Conservation (phyloP, 2,329 filamentous ascomycete species). For the Fusarium coicis region DNA sequence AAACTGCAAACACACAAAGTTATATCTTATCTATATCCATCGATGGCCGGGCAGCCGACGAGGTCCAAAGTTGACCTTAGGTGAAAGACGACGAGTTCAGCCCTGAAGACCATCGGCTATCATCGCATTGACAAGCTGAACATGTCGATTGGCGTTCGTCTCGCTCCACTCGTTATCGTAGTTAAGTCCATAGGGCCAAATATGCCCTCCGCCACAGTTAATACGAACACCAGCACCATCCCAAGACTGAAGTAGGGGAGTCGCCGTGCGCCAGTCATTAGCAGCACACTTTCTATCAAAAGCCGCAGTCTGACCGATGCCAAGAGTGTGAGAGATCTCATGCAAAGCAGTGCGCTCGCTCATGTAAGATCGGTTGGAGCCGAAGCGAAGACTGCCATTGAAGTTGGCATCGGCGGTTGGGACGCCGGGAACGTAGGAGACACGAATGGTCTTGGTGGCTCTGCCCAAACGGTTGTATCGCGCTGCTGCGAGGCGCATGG, state of each 20-base stretch:
- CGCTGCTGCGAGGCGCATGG: conserved; percentile 54
- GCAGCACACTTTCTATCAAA: conserved; percentile 54
- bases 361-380: conserved; percentile 58
- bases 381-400: conserved; percentile 60
- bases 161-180: conserved; percentile 59
- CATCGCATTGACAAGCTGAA: conserved; percentile 58
- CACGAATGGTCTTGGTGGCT: conserved; percentile 53
- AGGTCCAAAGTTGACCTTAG: neutral
- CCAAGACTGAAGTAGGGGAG: conserved; percentile 53
- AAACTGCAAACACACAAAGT: neutral
- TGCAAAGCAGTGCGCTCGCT: conserved; percentile 60
- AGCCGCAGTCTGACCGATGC: conserved; percentile 56
- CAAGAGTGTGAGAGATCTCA: conserved; percentile 60
- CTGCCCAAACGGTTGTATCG: conserved; percentile 52
- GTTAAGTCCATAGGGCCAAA: conserved; percentile 57
- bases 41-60: neutral
- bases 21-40: neutral
- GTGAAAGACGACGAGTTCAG: neutral
- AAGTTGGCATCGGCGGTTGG: conserved; percentile 58
- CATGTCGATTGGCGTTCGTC: conserved; percentile 56
- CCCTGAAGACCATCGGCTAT: conserved; percentile 50
- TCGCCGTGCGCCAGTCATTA: conserved; percentile 55
- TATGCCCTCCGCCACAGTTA: conserved; percentile 53
- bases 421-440: conserved; percentile 56
- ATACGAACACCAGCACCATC: conserved; percentile 53